A percentile compares a stretch with the other conserved stretches of the same genome.
These are phyloP conservation scores for Moesziomyces parantarcticus DNA, from an alignment of 1,284 basidiomycete genomes.

Conservation along the genomic window DNA sequence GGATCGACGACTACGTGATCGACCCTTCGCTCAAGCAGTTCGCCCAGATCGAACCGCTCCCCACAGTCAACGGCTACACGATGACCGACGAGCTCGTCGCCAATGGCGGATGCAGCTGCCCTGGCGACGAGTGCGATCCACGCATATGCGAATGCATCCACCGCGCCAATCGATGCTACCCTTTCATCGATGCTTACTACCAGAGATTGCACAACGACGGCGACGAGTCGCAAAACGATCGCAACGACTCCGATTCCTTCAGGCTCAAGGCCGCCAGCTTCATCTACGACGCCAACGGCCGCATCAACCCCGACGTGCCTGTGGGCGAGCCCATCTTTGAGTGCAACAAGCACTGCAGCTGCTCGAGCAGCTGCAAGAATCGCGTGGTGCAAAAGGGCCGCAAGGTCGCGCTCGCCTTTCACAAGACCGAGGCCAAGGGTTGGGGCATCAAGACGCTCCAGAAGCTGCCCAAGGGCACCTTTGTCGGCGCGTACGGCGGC, in stretches of 20 bases:
- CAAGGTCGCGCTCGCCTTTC: constrained; percentile 69
- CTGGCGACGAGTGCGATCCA: constrained; percentile 50
- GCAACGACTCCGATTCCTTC: too few relatives aligned
- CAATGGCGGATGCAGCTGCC: constrained; percentile 42
- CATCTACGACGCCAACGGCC: constrained; percentile 37
- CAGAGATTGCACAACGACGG: constrained; percentile 12
- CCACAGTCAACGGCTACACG: constrained; percentile 21
- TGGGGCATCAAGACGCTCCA: constrained; percentile 71
- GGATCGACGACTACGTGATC: constrained; percentile 42
- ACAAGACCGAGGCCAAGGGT: constrained; percentile 78
- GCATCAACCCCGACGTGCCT: constrained; percentile 9
- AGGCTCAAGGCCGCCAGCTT: constrained; percentile 1
- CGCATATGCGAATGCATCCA: constrained; percentile 45
- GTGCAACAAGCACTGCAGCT: constrained; percentile 84
- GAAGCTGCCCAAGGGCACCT: constrained; percentile 73
- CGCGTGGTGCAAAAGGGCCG: constrained; percentile 86
- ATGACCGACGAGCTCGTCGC: constrained; percentile 34
- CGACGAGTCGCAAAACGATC: neutral
- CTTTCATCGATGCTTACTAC: constrained; percentile 9
- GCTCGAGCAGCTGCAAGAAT: constrained; percentile 81
- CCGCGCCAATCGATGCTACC: constrained; percentile 28
- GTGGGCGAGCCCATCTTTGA: constrained; percentile 78
- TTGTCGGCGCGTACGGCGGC: constrained; percentile 85
- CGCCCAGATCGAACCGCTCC: constrained; percentile 5
- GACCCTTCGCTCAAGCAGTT: constrained; percentile 22